Evolutionary conservation across 2,329 filamentous ascomycete species (phyloP).

Genomic region (Cadophora gregata): DNA sequence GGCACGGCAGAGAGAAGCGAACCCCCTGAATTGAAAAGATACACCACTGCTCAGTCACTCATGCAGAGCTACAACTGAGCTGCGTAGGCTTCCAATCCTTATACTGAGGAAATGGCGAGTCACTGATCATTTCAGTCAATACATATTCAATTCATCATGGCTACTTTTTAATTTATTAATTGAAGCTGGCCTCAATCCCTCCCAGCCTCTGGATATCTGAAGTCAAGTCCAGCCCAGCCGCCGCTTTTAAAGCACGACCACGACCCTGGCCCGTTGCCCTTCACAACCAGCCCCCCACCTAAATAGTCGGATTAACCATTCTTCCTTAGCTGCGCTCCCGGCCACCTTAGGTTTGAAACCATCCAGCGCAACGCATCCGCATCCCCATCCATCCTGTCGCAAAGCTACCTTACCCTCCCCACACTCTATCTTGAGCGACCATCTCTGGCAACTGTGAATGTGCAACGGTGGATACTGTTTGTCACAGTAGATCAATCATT

Average conservation of each 20-base stretch:
- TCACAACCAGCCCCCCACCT: constrained; percentile 3
- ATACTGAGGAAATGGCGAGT: too few relatives aligned
- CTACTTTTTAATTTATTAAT: too few relatives aligned
- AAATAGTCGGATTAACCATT: neutral
- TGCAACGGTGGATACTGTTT: constrained; percentile 12
- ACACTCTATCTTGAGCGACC: constrained; percentile 11
- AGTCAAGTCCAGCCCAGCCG: too few relatives aligned
- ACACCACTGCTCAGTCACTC: too few relatives aligned
- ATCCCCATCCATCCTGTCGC: neutral
- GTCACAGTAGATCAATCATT: neutral
- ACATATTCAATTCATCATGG: too few relatives aligned
- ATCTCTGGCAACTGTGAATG: constrained; percentile 10
- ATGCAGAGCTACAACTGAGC: too few relatives aligned
- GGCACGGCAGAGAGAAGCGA: too few relatives aligned
- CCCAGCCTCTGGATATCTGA: neutral
- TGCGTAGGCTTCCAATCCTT: too few relatives aligned
- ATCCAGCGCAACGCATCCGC: neutral
- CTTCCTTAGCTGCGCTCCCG: too few relatives aligned
- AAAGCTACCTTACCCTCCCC: neutral
- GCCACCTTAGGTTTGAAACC: too few relatives aligned
- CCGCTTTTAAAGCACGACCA: neutral
- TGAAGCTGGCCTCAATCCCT: neutral
- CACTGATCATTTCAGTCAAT: too few relatives aligned
- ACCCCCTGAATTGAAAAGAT: too few relatives aligned
- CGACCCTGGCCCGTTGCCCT: neutral